These are phyloP conservation scores for Geotrichum europaeum DNA, from an alignment of 1,139 yeast species.

Conservation along the genomic window DNA sequence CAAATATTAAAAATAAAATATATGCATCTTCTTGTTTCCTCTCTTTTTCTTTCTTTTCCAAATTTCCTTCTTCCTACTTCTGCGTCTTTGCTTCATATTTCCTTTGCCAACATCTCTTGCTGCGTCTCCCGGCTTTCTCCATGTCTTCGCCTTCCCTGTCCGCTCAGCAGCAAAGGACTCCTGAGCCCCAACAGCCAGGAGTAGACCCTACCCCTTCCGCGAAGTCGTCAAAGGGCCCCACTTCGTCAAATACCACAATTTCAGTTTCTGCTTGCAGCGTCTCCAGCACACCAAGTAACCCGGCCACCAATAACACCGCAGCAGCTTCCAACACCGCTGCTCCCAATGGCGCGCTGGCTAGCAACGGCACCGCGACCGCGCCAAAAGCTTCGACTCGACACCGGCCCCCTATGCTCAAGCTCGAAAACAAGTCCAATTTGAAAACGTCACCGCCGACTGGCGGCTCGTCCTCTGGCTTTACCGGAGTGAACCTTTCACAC, in stretches of 20 bases:
- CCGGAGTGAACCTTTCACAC: not conserved
- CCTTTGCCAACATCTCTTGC: not conserved
- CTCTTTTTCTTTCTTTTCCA: not conserved
- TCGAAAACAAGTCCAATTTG: slow-evolving; percentile 3
- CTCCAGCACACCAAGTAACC: not conserved
- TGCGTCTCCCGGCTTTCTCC: not conserved
- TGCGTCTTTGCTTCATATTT: not conserved
- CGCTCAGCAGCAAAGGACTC: not conserved
- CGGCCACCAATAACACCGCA: not conserved
- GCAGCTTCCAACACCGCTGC: not conserved
- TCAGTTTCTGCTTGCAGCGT: not conserved
- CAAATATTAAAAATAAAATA: not conserved
- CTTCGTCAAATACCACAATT: not conserved
- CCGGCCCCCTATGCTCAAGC: slow-evolving; percentile 18
- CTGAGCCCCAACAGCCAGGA: not conserved
- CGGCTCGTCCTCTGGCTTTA: not conserved
- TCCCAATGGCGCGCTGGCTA: not conserved
- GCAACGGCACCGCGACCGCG: not conserved
- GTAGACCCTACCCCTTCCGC: not conserved
- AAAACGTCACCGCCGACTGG: not conserved
- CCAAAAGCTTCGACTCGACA: slow-evolving; percentile 8
- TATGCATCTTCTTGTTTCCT: not conserved
- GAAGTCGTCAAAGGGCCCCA: not conserved
- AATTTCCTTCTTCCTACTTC: not conserved
- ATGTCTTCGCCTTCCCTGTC: not conserved